Base-by-base conservation (phyloP, 2,329 filamentous ascomycete species). In the Microsporum audouinii region DNA sequence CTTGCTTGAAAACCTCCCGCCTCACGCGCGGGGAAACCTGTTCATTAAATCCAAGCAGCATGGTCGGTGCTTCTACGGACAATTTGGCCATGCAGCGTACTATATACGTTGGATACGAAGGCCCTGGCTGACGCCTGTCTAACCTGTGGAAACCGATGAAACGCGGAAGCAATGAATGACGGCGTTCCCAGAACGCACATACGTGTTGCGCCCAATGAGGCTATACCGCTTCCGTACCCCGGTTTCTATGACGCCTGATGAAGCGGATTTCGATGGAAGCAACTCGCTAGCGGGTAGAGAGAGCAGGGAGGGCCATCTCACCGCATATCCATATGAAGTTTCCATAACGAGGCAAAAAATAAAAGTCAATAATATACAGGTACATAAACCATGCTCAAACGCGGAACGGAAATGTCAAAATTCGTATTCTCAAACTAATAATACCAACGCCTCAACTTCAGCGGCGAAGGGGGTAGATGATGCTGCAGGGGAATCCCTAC, bases 131-230 rank as follows among this genome's bases (percentile, higher is more conserved):
- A 34, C 31, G 12, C 14, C 31, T 55, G 49, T 23, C 31, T 17
- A 34, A 36, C 49, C 45, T 38, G n/a, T 34, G 49, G 49, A 34
- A 55, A 34, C 49, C 49, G 49, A 55, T 55, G 49, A 55, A 55
- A 55, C 49, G 49, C 49, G 49, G 49, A 55, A 55, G 31, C 39
- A 14, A 7, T 14, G 5, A 55, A 17, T 36, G 29, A 55, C 49
- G 45, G 10, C 23, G 10, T 5, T 7, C 49, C 31, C 49, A 17
- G 33, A 17, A 17, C 10, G 31, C 29, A 31, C 12, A 55, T 55
- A 31, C 49, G 49, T 36, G 31, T 55, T 29, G 27, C 49, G 5
- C 27, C 49, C 31, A 34, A 55, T 8, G 12, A 17, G 49, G 31
- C 5, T 34, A 8, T 23, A n/a, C n/a, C 17, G 12, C 5, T 31